These are phyloP conservation scores for Puccinellia tenuiflora DNA, from an alignment of 176 grass and related monocot genomes.

Conservation along the genomic window DNA sequence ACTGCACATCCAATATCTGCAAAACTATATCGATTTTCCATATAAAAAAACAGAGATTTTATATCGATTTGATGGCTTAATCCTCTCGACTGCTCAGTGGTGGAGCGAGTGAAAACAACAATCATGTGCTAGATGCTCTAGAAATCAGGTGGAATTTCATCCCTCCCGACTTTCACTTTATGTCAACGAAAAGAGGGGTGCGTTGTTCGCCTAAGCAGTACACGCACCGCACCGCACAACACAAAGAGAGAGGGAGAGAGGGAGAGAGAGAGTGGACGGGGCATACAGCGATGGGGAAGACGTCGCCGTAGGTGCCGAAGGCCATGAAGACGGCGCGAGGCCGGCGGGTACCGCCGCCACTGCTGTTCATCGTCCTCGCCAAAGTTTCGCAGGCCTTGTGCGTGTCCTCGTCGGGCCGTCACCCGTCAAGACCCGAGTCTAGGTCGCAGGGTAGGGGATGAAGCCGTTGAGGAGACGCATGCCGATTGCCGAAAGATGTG, in stretches of 20 bases:
- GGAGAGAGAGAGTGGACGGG: neutral
- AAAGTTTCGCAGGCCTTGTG: neutral
- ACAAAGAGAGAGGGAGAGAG: neutral
- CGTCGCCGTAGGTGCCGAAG: conserved; percentile 80
- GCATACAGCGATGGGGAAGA: conserved; percentile 80
- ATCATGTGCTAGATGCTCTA: neutral
- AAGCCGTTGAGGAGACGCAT: neutral
- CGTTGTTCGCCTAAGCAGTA: neutral
- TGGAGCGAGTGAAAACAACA: neutral
- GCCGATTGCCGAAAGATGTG: neutral
- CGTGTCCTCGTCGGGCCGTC: neutral
- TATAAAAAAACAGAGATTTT: neutral
- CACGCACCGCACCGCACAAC: neutral
- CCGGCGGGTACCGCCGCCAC: conserved; percentile 8
- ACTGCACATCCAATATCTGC: neutral
- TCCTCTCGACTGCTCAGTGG: neutral
- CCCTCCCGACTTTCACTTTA: neutral
- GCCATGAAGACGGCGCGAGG: conserved; percentile 78
- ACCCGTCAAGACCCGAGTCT: neutral
- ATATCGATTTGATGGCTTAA: neutral
- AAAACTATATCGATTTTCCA: neutral
- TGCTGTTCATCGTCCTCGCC: conserved; percentile 22
- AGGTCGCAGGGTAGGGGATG: neutral
- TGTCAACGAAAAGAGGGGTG: neutral
- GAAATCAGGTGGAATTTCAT: neutral